These are phyloP conservation scores for Gyromitra esculenta DNA, from an alignment of 2,329 filamentous ascomycete species.

Conservation along the genomic window DNA sequence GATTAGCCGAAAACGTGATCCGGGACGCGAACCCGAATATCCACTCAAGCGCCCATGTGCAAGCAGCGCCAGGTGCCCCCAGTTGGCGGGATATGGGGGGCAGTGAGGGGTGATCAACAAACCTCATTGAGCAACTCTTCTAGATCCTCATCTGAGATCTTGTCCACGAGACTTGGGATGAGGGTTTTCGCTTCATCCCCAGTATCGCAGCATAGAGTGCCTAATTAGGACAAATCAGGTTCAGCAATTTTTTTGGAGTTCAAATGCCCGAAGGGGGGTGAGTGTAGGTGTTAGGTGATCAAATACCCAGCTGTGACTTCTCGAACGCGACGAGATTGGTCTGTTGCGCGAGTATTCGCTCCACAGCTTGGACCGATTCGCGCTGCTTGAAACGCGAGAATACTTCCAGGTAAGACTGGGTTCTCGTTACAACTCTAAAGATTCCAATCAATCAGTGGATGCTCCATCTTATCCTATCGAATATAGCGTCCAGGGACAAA, in stretches of 20 bases:
- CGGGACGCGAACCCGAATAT: slow-evolving; percentile 39
- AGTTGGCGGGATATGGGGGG: slow-evolving; percentile 55
- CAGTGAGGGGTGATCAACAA: slow-evolving; percentile 57
- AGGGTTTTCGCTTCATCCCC: slow-evolving; percentile 96
- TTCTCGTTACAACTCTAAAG: slow-evolving; percentile 79
- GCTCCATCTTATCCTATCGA: background rate
- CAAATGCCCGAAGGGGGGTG: background rate
- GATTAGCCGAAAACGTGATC: slow-evolving; percentile 44
- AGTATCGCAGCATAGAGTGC: slow-evolving; percentile 88
- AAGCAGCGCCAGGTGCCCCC: slow-evolving; percentile 22
- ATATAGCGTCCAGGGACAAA: slow-evolving; percentile 27
- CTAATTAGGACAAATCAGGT: slow-evolving; percentile 63
- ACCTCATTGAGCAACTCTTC: slow-evolving; percentile 85
- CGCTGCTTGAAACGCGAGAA: slow-evolving; percentile 97
- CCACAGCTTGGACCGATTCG: slow-evolving; percentile 93
- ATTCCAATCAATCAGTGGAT: slow-evolving; percentile 15
- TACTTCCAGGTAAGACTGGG: slow-evolving; percentile 88
- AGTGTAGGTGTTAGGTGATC: slow-evolving; percentile 29
- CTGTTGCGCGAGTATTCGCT: slow-evolving; percentile 81
- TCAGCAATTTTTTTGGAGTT: slow-evolving; percentile 10
- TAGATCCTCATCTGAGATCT: slow-evolving; percentile 88
- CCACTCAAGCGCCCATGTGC: slow-evolving; percentile 14
- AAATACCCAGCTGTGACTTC: slow-evolving; percentile 84
- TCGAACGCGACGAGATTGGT: slow-evolving; percentile 89
- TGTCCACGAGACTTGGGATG: slow-evolving; percentile 86